A percentile compares a stretch with the other conserved stretches of the same genome.
Conservation (phyloP, 2,329 filamentous ascomycete species). For the Colletotrichum tropicicola region DNA sequence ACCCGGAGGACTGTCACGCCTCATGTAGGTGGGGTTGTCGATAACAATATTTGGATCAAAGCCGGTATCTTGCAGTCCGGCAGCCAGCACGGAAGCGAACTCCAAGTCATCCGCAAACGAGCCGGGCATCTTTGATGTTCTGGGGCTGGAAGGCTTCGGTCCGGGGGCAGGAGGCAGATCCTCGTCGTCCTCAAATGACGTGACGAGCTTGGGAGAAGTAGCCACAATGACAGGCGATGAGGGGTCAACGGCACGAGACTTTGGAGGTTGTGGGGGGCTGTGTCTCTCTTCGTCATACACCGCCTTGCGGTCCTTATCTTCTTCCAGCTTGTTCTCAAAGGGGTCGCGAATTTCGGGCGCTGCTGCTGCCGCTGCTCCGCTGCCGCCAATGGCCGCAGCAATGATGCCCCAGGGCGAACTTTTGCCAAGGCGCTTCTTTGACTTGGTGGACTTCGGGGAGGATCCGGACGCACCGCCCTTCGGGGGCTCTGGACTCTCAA, state of each 20-base stretch:
- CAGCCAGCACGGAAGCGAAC: conserved; percentile 75
- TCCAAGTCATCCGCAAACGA: conserved; percentile 73
- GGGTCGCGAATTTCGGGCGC: conserved; percentile 34
- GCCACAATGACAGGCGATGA: not conserved
- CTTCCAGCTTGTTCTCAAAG: conserved; percentile 26
- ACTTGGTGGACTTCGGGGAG: conserved; percentile 32
- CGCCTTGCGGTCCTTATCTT: conserved; percentile 14
- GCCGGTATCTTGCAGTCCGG: conserved; percentile 73
- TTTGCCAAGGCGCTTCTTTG: conserved; percentile 43
- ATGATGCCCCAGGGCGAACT: conserved; percentile 62
- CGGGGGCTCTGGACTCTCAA: conserved; percentile 62
- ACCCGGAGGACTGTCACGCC: conserved; percentile 70
- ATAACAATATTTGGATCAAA: conserved; percentile 78
- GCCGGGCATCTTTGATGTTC: conserved; percentile 66
- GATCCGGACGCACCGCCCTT: conserved; percentile 42
- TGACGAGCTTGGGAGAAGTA: conserved; percentile 17
- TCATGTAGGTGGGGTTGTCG: conserved; percentile 69
- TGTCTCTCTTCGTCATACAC: not conserved
- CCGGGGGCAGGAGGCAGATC: conserved; percentile 62
- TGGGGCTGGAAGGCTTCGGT: conserved; percentile 63
- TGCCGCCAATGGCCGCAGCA: conserved; percentile 57
- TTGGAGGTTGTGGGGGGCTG: conserved; percentile 29
- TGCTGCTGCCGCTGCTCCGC: conserved; percentile 42
- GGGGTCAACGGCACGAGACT: conserved; percentile 31
- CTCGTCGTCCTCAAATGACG: conserved; percentile 48